A percentile compares a stretch with the other conserved stretches of the same genome.
phyloP scores from a whole-genome alignment of 768 basidiomycete species.

The Pholiota microspora region DNA sequence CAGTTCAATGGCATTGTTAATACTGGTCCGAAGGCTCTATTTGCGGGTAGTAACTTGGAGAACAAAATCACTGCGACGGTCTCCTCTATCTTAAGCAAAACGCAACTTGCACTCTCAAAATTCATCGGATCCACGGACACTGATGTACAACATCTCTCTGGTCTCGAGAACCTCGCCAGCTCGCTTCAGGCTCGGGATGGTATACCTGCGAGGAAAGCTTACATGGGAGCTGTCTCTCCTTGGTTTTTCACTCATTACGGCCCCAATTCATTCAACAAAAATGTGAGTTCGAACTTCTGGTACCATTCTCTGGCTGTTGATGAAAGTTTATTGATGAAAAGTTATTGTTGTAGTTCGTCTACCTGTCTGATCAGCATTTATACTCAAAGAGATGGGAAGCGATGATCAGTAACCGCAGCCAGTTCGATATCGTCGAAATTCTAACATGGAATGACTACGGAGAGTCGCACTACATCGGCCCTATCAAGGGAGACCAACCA shows the following conservation, averaged over 20 bases:
- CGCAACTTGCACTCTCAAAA: conserved; percentile 29
- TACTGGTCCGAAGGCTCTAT: not conserved
- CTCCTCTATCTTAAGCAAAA: conserved; percentile 19
- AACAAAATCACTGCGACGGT: conserved; percentile 18
- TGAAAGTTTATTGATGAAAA: not conserved
- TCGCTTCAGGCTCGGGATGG: conserved; percentile 25
- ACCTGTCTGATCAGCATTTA: conserved; percentile 64
- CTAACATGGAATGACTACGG: conserved; percentile 76
- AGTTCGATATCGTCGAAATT: conserved; percentile 60
- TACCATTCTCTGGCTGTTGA: too few relatives aligned
- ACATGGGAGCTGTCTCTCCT: conserved; percentile 61
- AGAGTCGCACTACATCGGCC: conserved; percentile 79
- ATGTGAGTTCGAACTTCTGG: conserved; percentile 45
- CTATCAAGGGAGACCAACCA: conserved; percentile 71
- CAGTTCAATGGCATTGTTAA: conserved; percentile 5
- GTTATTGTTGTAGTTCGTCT: conserved; percentile 49
- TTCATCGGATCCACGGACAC: conserved; percentile 47
- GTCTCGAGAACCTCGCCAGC: conserved; percentile 30
- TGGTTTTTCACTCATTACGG: conserved; percentile 84
- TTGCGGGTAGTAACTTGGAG: conserved; percentile 13
- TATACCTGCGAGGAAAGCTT: conserved; percentile 27
- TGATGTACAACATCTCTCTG: conserved; percentile 54
- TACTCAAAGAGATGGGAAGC: conserved; percentile 68
- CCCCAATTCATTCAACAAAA: conserved; percentile 66
- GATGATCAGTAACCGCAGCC: conserved; percentile 52